Conservation (phyloP, 2,329 filamentous ascomycete genomes). For the Didymellaceae sp. region DNA sequence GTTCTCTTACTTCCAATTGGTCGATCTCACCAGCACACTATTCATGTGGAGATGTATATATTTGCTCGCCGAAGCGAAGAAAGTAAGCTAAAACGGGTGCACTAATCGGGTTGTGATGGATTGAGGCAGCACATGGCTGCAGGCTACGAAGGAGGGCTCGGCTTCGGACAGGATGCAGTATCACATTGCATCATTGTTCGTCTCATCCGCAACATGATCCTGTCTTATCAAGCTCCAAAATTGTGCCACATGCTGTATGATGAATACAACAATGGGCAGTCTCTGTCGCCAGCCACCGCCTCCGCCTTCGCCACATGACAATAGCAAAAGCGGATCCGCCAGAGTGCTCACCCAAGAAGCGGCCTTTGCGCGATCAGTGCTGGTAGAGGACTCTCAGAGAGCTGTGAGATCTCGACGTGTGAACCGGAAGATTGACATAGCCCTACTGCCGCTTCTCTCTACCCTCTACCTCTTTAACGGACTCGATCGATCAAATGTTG, state of each 20-base stretch:
- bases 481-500: conserved; percentile 33
- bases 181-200: background rate
- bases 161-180: background rate
- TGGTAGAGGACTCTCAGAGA: background rate
- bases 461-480: conserved; percentile 34
- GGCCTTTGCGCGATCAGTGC: background rate
- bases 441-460: conserved; percentile 29
- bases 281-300: no score
- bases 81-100: background rate
- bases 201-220: background rate
- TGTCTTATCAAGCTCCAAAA: no score
- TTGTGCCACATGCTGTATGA: no score
- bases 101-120: background rate
- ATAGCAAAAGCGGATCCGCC: no score
- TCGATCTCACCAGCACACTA: background rate
- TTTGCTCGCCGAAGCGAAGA: background rate
- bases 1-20: background rate
- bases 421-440: conserved; percentile 23
- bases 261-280: no score
- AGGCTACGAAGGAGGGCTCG: background rate
- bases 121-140: background rate
- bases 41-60: background rate
- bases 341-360: no score
- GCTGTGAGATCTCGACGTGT: background rate
- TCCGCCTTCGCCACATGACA: no score